A percentile compares a stretch with the other conserved stretches of the same genome.
Conservation (phyloP, 2,329 filamentous ascomycete genomes). For the Parastagonospora nodorum region DNA sequence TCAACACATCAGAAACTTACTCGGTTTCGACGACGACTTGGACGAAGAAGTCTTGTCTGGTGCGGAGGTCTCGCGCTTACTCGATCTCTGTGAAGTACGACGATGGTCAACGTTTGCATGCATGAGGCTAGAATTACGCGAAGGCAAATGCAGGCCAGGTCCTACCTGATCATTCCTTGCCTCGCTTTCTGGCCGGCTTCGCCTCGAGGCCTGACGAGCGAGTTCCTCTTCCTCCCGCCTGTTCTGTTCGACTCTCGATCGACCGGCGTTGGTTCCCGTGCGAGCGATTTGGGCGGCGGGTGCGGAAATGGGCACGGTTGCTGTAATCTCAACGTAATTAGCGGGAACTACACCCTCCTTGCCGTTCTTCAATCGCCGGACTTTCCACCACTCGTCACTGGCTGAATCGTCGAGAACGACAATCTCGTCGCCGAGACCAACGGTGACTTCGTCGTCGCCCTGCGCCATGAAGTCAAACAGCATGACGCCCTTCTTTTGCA, state of each 20-base stretch:
- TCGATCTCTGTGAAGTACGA: conserved; percentile 72
- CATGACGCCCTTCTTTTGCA: conserved; percentile 80
- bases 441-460: conserved; percentile 94
- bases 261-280: conserved; percentile 63
- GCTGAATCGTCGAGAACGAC: conserved; percentile 85
- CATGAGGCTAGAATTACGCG: conserved; percentile 78
- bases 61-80: conserved; percentile 69
- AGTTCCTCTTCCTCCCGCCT: conserved; percentile 80
- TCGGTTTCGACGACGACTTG: conserved; percentile 68
- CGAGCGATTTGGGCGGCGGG: conserved; percentile 54
- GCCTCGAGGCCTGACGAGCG: conserved; percentile 77
- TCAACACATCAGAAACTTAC: conserved; percentile 59
- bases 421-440: conserved; percentile 87
- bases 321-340: conserved; percentile 91
- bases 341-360: conserved; percentile 96
- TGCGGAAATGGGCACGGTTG: conserved; percentile 60
- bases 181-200: conserved; percentile 61
- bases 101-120: conserved; percentile 69
- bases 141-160: conserved; percentile 74
- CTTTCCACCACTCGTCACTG: conserved; percentile 99
- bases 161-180: conserved; percentile 72
- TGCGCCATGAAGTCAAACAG: conserved; percentile 97
- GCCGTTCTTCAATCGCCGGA: conserved; percentile 85
- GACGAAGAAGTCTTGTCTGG: conserved; percentile 43
- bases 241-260: conserved; percentile 77